Conservation (phyloP, 371 early-diverging fungal species). For the Nosema muscidifuracis region DNA sequence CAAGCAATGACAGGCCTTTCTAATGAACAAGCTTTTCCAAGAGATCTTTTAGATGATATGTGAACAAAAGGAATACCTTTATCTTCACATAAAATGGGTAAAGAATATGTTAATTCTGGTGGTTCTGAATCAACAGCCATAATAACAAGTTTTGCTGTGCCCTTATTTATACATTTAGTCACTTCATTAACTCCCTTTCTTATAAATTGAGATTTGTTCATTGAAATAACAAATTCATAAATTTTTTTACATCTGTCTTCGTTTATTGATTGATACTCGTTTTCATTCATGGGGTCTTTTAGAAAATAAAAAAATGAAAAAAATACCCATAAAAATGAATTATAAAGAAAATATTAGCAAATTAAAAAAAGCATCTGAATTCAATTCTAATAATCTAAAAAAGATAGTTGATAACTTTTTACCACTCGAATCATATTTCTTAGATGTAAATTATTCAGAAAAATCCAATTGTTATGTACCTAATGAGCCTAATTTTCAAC, state of each 20-base stretch:
- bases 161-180: slow-evolving; percentile 96
- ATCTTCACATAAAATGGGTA: slow-evolving; percentile 94
- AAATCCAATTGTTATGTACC: slow-evolving; percentile 47
- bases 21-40: slow-evolving; percentile 96
- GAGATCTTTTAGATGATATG: slow-evolving; percentile 82
- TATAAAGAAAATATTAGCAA: neutral
- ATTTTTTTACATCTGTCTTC: slow-evolving; percentile 79
- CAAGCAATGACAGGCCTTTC: slow-evolving; percentile 80
- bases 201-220: slow-evolving; percentile 90
- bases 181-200: slow-evolving; percentile 99
- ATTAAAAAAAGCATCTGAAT: neutral
- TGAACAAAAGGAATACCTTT: slow-evolving; percentile 96
- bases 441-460: neutral
- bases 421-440: neutral
- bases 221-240: slow-evolving; percentile 85
- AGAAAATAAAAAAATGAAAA: neutral
- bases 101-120: slow-evolving; percentile 84
- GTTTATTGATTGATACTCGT: slow-evolving; percentile 61
- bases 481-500: slow-evolving; percentile 53
- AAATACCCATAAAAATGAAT: neutral
- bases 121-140: slow-evolving; percentile 95
- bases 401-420: neutral
- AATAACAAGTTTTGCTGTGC: slow-evolving; percentile 92
- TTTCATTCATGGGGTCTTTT: neutral
- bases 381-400: neutral